A percentile compares a stretch with the other conserved stretches of the same genome.
Evolutionary conservation across 2,329 filamentous ascomycete species (phyloP).

Genomic region (Colletotrichum melonis): DNA sequence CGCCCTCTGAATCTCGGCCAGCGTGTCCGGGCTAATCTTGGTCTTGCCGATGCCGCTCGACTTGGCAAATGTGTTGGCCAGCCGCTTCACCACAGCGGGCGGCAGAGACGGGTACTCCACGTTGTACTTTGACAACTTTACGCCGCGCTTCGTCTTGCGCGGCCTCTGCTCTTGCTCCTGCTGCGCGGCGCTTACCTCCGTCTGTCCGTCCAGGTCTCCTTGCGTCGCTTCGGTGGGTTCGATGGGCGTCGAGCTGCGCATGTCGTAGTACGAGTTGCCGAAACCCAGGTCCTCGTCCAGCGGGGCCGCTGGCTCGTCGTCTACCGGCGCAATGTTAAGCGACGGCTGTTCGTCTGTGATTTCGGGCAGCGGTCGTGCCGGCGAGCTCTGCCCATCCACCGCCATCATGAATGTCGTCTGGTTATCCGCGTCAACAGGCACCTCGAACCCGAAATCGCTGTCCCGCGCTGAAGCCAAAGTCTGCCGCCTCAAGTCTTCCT

Average conservation of each 20-base stretch:
- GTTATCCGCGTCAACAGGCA: slow-evolving; percentile 57
- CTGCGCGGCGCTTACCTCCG: slow-evolving; percentile 26
- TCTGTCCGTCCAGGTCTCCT: slow-evolving; percentile 29
- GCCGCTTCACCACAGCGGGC: slow-evolving; percentile 76
- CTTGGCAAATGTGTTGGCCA: slow-evolving; percentile 78
- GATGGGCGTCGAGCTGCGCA: slow-evolving; percentile 41
- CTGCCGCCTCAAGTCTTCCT: slow-evolving; percentile 52
- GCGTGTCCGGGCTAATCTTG: slow-evolving; percentile 78
- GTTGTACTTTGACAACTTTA: slow-evolving; percentile 76
- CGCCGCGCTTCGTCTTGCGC: slow-evolving; percentile 53
- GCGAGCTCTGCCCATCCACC: slow-evolving; percentile 41
- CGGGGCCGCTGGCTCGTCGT: slow-evolving; percentile 36
- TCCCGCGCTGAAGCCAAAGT: slow-evolving; percentile 52
- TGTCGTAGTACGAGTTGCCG: slow-evolving; percentile 7
- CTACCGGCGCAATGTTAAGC: slow-evolving; percentile 19
- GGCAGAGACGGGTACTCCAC: slow-evolving; percentile 82
- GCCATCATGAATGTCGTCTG: slow-evolving; percentile 64
- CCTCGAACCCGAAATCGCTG: slow-evolving; percentile 63
- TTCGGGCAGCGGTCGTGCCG: slow-evolving; percentile 31
- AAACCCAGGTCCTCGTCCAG: slow-evolving; percentile 11
- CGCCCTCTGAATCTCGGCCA: slow-evolving; percentile 81
- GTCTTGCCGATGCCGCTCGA: slow-evolving; percentile 73
- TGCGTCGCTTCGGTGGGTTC: background rate
- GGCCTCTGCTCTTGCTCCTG: slow-evolving; percentile 23
- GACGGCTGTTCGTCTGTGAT: slow-evolving; percentile 37